These are phyloP conservation scores for Venturiaceae sp. DNA, from an alignment of 2,329 filamentous ascomycete genomes.

Conservation along the genomic window DNA sequence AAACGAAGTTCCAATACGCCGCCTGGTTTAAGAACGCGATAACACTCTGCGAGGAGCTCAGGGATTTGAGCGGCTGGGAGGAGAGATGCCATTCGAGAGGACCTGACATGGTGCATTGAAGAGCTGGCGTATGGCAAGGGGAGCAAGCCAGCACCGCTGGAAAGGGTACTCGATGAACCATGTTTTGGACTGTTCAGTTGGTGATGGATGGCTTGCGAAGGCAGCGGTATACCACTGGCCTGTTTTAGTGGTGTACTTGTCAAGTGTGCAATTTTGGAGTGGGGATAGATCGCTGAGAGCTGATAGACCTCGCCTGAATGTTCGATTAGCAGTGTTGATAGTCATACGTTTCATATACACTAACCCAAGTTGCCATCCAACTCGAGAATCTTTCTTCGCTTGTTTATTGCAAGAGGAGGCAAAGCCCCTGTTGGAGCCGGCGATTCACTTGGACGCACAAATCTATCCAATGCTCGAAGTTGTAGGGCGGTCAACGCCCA, in stretches of 20 bases:
- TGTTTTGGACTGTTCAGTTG: neutral
- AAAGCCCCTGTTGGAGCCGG: neutral
- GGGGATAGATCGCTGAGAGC: constrained; percentile 29
- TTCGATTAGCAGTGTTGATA: constrained; percentile 9
- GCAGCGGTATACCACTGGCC: constrained; percentile 17
- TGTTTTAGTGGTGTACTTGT: constrained; percentile 19
- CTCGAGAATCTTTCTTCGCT: constrained; percentile 22
- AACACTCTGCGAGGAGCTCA: constrained; percentile 44
- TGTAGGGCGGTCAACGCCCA: constrained; percentile 47
- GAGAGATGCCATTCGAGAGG: constrained; percentile 44
- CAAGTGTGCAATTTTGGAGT: constrained; percentile 25
- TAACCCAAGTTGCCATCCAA: constrained; percentile 29
- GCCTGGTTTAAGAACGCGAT: constrained; percentile 43
- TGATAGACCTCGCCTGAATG: constrained; percentile 33
- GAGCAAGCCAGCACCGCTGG: constrained; percentile 28
- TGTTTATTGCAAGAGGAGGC: constrained; percentile 12
- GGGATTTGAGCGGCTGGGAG: constrained; percentile 49
- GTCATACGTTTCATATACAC: constrained; percentile 18
- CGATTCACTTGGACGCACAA: neutral
- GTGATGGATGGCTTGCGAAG: constrained; percentile 15
- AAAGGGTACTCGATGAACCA: constrained; percentile 13
- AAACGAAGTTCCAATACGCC: constrained; percentile 51
- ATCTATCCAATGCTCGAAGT: neutral
- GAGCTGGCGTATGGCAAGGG: constrained; percentile 37
- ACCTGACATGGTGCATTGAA: constrained; percentile 26